Conservation (phyloP, 176 grass and related monocot species). For the Oryza glaberrima region DNA sequence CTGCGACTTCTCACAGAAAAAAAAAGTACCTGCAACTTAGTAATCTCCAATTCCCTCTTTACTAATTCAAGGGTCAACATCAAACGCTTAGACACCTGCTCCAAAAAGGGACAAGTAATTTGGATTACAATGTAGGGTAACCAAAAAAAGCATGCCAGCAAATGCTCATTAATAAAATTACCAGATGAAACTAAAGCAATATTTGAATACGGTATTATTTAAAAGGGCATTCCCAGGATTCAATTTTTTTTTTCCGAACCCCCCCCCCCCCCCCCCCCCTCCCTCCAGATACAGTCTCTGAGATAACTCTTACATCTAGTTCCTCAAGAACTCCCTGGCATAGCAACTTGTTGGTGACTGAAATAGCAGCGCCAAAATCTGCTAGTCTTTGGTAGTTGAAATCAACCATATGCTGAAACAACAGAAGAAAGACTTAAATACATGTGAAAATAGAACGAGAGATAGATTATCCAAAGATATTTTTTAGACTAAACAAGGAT, state of each 20-base stretch:
- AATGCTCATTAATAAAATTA: neutral
- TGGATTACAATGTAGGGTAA: neutral
- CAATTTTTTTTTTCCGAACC: neutral
- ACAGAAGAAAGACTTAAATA: constrained; percentile 3
- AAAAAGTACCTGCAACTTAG: constrained; percentile 57
- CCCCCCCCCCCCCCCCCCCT: no score
- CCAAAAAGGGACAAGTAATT: constrained; percentile 22
- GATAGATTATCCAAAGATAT: neutral
- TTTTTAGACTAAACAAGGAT: constrained; percentile 7
- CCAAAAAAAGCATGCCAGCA: neutral
- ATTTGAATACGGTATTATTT: neutral
- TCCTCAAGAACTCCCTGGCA: constrained; percentile 82
- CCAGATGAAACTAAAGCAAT: neutral
- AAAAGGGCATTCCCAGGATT: neutral
- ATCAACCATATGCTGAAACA: constrained; percentile 71
- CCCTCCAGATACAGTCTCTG: neutral
- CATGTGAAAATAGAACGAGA: neutral
- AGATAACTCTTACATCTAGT: constrained; percentile 44
- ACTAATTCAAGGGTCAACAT: constrained; percentile 61
- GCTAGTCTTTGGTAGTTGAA: constrained; percentile 75
- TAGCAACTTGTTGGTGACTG: constrained; percentile 77
- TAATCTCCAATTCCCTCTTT: constrained; percentile 76
- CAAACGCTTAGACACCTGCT: constrained; percentile 59
- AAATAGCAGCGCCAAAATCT: constrained; percentile 86
- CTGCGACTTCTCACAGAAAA: constrained; percentile 46